These are phyloP conservation scores for Neurospora terricola DNA, from an alignment of 495 filamentous ascomycete species.

Conservation along the genomic window DNA sequence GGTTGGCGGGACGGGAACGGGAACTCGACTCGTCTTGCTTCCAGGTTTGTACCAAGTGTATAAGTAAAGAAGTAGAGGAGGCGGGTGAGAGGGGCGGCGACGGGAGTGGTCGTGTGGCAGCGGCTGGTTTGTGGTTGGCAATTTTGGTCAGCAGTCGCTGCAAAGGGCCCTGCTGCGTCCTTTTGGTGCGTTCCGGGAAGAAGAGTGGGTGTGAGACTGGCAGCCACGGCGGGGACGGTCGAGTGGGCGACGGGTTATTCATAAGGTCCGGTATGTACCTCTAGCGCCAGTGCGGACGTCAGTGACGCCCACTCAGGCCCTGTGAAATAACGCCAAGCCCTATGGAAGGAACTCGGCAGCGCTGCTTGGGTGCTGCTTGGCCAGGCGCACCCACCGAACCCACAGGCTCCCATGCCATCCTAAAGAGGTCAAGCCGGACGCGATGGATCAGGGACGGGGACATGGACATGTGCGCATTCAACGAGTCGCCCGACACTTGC, in stretches of 20 bases:
- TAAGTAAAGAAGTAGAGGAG: neutral
- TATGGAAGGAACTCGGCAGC: neutral
- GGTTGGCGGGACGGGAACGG: neutral
- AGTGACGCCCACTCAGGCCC: neutral
- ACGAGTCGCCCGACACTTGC: neutral
- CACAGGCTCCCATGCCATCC: neutral
- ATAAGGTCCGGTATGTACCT: neutral
- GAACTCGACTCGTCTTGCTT: neutral
- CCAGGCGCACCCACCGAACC: neutral
- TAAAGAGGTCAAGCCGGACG: neutral
- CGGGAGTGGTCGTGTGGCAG: neutral
- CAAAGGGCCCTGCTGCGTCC: neutral
- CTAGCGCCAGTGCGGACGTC: neutral
- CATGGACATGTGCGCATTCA: neutral
- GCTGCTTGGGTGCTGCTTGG: neutral
- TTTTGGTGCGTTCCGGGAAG: neutral
- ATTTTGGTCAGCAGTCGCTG: neutral
- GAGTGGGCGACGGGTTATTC: neutral
- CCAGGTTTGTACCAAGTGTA: neutral
- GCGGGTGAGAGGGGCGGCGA: neutral
- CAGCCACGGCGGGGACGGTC: neutral
- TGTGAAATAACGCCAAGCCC: conserved; percentile 3
- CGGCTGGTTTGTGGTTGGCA: neutral
- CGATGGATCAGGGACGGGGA: neutral
- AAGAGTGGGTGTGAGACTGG: neutral